A percentile compares a stretch with the other conserved stretches of the same genome.
These are phyloP conservation scores for Lactifluus pinguis DNA, from an alignment of 768 basidiomycete genomes.

Conservation along the genomic window DNA sequence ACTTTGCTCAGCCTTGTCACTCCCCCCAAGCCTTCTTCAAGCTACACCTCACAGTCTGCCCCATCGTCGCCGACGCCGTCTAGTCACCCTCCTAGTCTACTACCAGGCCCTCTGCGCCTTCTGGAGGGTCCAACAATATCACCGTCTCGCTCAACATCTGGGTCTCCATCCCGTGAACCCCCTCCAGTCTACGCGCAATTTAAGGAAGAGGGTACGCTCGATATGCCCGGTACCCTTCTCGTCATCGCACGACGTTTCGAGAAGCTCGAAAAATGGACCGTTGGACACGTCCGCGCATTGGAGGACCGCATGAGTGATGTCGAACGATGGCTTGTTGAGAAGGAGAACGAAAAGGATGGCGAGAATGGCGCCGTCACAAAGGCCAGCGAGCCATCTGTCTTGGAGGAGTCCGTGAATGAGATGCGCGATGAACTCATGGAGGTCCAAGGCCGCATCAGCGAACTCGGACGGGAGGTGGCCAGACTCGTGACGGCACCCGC, in stretches of 20 bases:
- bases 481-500: slow-evolving; percentile 50
- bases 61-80: slow-evolving; percentile 58
- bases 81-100: slow-evolving; percentile 45
- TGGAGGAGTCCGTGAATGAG: slow-evolving; percentile 38
- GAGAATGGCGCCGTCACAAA: slow-evolving; percentile 14
- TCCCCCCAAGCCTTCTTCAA: slow-evolving; percentile 37
- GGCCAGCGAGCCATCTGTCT: slow-evolving; percentile 18
- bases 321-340: slow-evolving; percentile 83
- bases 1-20: slow-evolving; percentile 45
- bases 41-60: slow-evolving; percentile 40
- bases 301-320: slow-evolving; percentile 89
- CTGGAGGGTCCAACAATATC: slow-evolving; percentile 34
- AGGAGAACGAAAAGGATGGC: slow-evolving; percentile 56
- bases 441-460: slow-evolving; percentile 63
- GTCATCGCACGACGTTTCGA: slow-evolving; percentile 75
- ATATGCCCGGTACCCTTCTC: slow-evolving; percentile 65
- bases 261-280: slow-evolving; percentile 85
- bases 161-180: slow-evolving; percentile 45
- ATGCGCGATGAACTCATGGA: slow-evolving; percentile 64
- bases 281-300: slow-evolving; percentile 80
- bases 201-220: slow-evolving; percentile 58
- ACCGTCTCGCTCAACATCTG: slow-evolving; percentile 45
- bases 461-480: slow-evolving; percentile 75
- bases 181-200: slow-evolving; percentile 76
- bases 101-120: slow-evolving; percentile 55